These are phyloP conservation scores for Globisporangium perplexum DNA, from an alignment of 352 stramenopile genomes.

Conservation along the genomic window DNA sequence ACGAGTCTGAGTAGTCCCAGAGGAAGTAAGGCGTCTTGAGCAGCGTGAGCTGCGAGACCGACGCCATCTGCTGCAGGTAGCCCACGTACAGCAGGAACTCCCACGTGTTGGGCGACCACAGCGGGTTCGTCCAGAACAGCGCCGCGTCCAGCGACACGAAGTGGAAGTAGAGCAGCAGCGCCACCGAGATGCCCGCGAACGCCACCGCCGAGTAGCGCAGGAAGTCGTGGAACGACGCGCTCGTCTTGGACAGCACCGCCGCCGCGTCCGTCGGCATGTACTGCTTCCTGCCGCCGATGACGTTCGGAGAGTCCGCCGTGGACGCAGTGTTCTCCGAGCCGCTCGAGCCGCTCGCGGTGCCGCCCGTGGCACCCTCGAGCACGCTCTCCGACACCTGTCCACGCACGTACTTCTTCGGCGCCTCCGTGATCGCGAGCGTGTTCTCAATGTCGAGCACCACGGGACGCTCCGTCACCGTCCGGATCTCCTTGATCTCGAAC, in stretches of 20 bases:
- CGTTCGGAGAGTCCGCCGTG: slow-evolving; percentile 22
- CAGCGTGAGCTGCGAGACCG: slow-evolving; percentile 50
- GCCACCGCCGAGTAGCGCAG: slow-evolving; percentile 45
- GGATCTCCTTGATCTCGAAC: slow-evolving; percentile 44
- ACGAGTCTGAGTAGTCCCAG: slow-evolving; percentile 65
- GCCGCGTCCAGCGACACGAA: slow-evolving; percentile 47
- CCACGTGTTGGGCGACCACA: slow-evolving; percentile 72
- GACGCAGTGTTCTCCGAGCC: slow-evolving; percentile 6
- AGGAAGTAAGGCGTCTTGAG: slow-evolving; percentile 63
- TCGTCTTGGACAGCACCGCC: slow-evolving; percentile 35
- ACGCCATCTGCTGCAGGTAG: slow-evolving; percentile 69
- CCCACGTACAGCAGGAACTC: slow-evolving; percentile 61
- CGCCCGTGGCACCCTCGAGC: not conserved
- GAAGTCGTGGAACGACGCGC: slow-evolving; percentile 49
- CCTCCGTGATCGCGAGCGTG: slow-evolving; percentile 17
- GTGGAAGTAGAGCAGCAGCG: slow-evolving; percentile 54
- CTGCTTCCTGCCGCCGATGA: slow-evolving; percentile 51
- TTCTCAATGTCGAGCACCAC: slow-evolving; percentile 48
- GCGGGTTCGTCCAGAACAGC: slow-evolving; percentile 30
- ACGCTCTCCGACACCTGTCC: slow-evolving; percentile 13
- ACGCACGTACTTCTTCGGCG: slow-evolving; percentile 43
- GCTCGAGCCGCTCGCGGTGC: slow-evolving; percentile 13
- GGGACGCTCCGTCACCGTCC: slow-evolving; percentile 22
- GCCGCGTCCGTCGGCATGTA: slow-evolving; percentile 43
- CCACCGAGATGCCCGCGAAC: slow-evolving; percentile 61